Evolutionary conservation across 352 stramenopile species (phyloP).

Genomic region (Globisporangium polare): DNA sequence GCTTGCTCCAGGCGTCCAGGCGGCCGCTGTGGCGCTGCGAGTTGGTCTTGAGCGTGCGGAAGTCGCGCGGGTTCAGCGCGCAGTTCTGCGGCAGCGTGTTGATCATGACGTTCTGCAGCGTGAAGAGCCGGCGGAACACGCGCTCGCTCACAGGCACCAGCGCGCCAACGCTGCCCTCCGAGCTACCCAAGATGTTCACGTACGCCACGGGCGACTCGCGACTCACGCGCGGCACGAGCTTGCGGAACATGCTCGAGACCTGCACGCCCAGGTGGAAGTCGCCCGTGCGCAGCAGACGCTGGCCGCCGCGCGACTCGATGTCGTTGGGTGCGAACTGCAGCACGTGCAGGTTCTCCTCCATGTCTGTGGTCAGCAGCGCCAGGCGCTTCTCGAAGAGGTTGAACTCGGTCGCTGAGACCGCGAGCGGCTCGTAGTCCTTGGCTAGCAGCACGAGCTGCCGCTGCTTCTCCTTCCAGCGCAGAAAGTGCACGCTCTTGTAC

Average conservation of each 20-base stretch:
- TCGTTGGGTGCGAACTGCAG: conserved; percentile 84
- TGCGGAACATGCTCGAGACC: conserved; percentile 75
- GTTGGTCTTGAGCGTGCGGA: conserved; percentile 75
- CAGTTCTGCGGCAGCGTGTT: conserved; percentile 85
- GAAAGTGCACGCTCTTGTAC: conserved; percentile 87
- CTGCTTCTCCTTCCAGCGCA: conserved; percentile 83
- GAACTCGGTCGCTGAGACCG: conserved; percentile 77
- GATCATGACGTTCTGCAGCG: conserved; percentile 88
- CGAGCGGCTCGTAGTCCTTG: conserved; percentile 84
- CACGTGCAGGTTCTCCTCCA: conserved; percentile 85
- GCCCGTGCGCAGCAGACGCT: conserved; percentile 71
- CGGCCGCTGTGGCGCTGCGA: conserved; percentile 51
- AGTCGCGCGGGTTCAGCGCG: conserved; percentile 82
- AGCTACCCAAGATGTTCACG: conserved; percentile 76
- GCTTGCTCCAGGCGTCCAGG: conserved; percentile 79
- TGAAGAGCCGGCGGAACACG: conserved; percentile 84
- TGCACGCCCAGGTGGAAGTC: conserved; percentile 84
- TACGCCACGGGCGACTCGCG: conserved; percentile 35
- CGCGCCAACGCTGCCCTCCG: conserved; percentile 71
- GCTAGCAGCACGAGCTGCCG: conserved; percentile 74
- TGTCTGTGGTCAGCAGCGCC: conserved; percentile 69
- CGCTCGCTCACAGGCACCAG: conserved; percentile 77
- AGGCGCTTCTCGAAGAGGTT: conserved; percentile 75
- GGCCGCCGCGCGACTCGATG: conserved; percentile 79
- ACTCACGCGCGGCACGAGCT: conserved; percentile 34